Evolutionary conservation across 805 yeast genomes (phyloP), one percentile per base, ranked within the genome.

Genomic region (Pichia paraexigua): DNA sequence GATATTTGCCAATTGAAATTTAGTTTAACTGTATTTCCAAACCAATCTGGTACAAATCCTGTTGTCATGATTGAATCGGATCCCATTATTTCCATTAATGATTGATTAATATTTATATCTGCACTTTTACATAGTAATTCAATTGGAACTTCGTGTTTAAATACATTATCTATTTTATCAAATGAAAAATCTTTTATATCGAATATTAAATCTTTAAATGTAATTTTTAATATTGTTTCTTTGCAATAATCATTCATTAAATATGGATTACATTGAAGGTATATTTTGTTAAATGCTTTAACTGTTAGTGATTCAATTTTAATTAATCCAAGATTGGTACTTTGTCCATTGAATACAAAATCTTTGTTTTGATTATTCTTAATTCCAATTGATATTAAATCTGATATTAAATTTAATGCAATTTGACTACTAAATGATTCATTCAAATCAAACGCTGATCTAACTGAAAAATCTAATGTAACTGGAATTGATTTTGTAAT

Each of bases 291-390:
- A 8, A 5, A 8, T 18, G 43, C 25, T 35, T 48, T 43, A 24
- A 48, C n/a, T 21, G 15, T 21, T 11, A 49, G 18, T 6, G 48
- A 49, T 17, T 49, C 46, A 35, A 49, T 39, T 18, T 41, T 13
- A 18, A 49, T 32, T 17, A 41, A 6, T 24, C 52, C 52, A 25
- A 49, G 27, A n/a, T 41, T 41, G 1, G 52, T 49, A 25, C 52
- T 49, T 41, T 49, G 52, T 21, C 43, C 46, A 45, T 49, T 49
- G 7, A 49, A 49, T 2, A 49, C 52, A 49, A 49, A 49, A 45
- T 49, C 52, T 8, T 25, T 49, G 2, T 30, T 24, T 20, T 41
- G 27, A 41, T 49, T 49, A 2, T 35, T 24, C 9, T 15, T 11
- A 17, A 49, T 22, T 10, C 46, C 49, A 18, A 49, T 11, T 15